Evolutionary conservation across 495 filamentous ascomycete genomes (phyloP).

Genomic region (Podospora didyma): DNA sequence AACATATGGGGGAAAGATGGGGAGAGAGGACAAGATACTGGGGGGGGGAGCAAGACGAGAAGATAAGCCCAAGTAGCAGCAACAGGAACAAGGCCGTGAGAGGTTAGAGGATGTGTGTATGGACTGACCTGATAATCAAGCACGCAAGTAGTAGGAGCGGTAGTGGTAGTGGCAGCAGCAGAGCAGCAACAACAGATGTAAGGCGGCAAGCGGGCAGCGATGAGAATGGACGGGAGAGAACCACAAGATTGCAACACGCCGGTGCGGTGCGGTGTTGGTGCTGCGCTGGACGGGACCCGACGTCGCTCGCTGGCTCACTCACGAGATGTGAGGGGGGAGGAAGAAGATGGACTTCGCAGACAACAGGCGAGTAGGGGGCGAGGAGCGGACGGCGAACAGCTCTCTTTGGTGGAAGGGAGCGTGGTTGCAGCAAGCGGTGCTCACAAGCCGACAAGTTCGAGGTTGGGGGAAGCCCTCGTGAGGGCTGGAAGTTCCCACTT

Average conservation of each 20-base stretch:
- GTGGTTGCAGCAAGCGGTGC: slow-evolving; percentile 9
- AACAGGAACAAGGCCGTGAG: slow-evolving; percentile 21
- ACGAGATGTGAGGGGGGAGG: slow-evolving; percentile 2
- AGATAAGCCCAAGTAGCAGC: slow-evolving; percentile 21
- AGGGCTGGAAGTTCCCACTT: slow-evolving; percentile 8
- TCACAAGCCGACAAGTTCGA: neutral
- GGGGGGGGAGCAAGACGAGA: slow-evolving; percentile 4
- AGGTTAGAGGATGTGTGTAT: slow-evolving; percentile 17
- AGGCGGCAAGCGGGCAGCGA: slow-evolving; percentile 6
- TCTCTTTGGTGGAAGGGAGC: slow-evolving; percentile 29
- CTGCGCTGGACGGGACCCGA: neutral
- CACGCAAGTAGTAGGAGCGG: slow-evolving; percentile 9
- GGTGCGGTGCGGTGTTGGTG: neutral
- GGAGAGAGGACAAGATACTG: slow-evolving; percentile 4
- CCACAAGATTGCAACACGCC: slow-evolving; percentile 5
- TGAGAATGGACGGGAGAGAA: slow-evolving; percentile 1
- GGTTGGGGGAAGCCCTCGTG: slow-evolving; percentile 15
- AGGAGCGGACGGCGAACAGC: slow-evolving; percentile 9
- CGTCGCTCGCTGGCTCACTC: neutral
- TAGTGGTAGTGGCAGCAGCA: slow-evolving; percentile 8
- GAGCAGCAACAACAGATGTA: slow-evolving; percentile 8
- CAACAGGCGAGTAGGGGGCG: slow-evolving; percentile 16
- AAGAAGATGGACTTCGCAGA: neutral
- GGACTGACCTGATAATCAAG: slow-evolving; percentile 41
- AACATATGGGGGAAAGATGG: neutral